These are phyloP conservation scores for Tremella mesenterica DNA, from an alignment of 768 basidiomycete genomes.

Conservation along the genomic window DNA sequence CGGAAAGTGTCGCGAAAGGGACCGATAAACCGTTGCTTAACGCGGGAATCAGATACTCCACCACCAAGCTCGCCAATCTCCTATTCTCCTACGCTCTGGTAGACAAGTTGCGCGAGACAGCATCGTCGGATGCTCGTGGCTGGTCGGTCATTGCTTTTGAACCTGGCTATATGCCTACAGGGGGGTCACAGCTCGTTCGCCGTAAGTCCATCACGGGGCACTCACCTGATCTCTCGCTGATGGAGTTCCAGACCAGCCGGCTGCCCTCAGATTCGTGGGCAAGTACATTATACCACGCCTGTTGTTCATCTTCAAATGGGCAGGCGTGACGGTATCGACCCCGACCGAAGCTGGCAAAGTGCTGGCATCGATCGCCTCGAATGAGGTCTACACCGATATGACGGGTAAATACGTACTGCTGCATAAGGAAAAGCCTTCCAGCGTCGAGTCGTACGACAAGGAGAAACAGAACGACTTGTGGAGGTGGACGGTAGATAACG, in stretches of 20 bases:
- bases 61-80: constrained; percentile 5
- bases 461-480: constrained; percentile 7
- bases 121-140: neutral
- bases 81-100: constrained; percentile 12
- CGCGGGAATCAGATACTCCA: neutral
- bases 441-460: constrained; percentile 4
- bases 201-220: neutral
- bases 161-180: constrained; percentile 10
- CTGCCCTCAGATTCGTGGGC: neutral
- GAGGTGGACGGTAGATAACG: constrained; percentile 2
- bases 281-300: neutral
- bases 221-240: neutral
- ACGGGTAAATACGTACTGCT: constrained; percentile 6
- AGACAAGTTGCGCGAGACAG: neutral
- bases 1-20: too few species aligned
- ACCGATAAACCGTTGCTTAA: neutral
- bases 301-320: constrained; percentile 1
- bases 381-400: neutral
- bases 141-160: constrained; percentile 8
- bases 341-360: neutral
- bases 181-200: neutral
- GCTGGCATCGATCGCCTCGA: neutral
- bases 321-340: neutral
- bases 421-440: constrained; percentile 1
- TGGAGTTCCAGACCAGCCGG: neutral